These are phyloP conservation scores for Chloris gayana DNA, from an alignment of 176 grass and related monocot species.

Conservation along the genomic window DNA sequence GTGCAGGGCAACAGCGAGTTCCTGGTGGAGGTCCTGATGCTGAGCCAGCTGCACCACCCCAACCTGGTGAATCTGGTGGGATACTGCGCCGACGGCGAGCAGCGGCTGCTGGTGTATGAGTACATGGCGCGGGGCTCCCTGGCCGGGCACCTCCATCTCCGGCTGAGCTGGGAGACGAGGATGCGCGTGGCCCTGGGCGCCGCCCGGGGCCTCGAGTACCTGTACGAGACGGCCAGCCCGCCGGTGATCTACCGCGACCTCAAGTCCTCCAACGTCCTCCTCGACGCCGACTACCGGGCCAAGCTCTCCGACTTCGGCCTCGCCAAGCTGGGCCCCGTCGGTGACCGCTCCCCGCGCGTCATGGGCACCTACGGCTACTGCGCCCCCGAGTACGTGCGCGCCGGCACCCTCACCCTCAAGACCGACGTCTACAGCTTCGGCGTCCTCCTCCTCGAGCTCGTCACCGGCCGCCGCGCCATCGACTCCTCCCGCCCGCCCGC, in stretches of 20 bases:
- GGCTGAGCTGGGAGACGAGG: slow-evolving; percentile 20
- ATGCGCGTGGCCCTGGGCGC: slow-evolving; percentile 28
- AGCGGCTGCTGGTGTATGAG: slow-evolving; percentile 36
- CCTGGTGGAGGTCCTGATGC: slow-evolving; percentile 45
- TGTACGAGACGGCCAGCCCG: slow-evolving; percentile 27
- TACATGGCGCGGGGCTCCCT: slow-evolving; percentile 36
- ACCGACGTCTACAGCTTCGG: slow-evolving; percentile 45
- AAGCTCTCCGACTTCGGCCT: slow-evolving; percentile 90
- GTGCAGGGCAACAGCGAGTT: slow-evolving; percentile 47
- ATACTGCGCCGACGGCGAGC: slow-evolving; percentile 42
- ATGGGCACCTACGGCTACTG: slow-evolving; percentile 55
- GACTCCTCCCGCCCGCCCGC: slow-evolving; percentile 23
- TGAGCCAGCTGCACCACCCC: slow-evolving; percentile 41
- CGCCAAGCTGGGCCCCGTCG: slow-evolving; percentile 73
- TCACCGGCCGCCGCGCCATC: slow-evolving; percentile 20
- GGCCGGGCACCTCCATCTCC: slow-evolving; percentile 23
- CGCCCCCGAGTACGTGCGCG: slow-evolving; percentile 49
- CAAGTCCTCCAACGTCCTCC: slow-evolving; percentile 38
- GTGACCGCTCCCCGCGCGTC: slow-evolving; percentile 40
- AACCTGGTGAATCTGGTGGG: slow-evolving; percentile 49
- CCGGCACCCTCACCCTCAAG: slow-evolving; percentile 32
- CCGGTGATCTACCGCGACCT: slow-evolving; percentile 41
- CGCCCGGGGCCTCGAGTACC: slow-evolving; percentile 28
- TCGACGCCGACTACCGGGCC: slow-evolving; percentile 17
- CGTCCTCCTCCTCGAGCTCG: slow-evolving; percentile 38